Evolutionary conservation across 495 filamentous ascomycete genomes (phyloP), one percentile per base, ranked within the genome.

Genomic region (Trichoderma reesei): DNA sequence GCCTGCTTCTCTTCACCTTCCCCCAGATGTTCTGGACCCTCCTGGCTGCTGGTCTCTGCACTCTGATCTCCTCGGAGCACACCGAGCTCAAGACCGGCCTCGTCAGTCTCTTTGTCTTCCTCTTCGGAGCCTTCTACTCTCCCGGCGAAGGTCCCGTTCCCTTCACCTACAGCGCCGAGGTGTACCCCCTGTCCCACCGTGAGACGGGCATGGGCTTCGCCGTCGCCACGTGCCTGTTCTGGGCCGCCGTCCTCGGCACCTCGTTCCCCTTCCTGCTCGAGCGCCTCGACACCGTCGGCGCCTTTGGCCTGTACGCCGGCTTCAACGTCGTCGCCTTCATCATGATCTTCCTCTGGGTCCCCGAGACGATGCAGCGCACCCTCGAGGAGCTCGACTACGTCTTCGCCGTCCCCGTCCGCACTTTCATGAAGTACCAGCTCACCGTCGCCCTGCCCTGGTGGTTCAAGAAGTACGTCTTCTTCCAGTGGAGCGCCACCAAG

Each of bases 121-220:
- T 91, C 26, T 91, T 90, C 69, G 80, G 74, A 59, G 83, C 79
- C 13, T 89, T 89, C 69, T 91, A 90, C 74, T 87, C 85, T 0
- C 86, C 88, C 3, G 90, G 90, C 31, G 89, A 91, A 70, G 90
- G 90, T 0, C 90, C 90, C 8, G 90, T 93, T 0, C 90, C 90
- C 3, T 93, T 90, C 68, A 86, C 88, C 11, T 91, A 92, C 74
- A 85, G 82, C 10, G 89, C 89, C 51, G 89, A 93, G 70, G 89
- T 88, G 0, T 91, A 87, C 71, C 89, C 89, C 0, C 78, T 91
- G 0, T 86, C 82, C 4, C 87, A 90, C 72, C 83, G 88, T 65
- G 87, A 90, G 67, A 78, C 88, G 16, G 88, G 88, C 61, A 91
- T 91, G 88, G 81, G 79, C 1, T 87, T 86, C 74, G 81, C 88